A percentile compares a stretch with the other conserved stretches of the same genome.
Conservation (phyloP, 768 basidiomycete species). For the Pisolithus marmoratus region DNA sequence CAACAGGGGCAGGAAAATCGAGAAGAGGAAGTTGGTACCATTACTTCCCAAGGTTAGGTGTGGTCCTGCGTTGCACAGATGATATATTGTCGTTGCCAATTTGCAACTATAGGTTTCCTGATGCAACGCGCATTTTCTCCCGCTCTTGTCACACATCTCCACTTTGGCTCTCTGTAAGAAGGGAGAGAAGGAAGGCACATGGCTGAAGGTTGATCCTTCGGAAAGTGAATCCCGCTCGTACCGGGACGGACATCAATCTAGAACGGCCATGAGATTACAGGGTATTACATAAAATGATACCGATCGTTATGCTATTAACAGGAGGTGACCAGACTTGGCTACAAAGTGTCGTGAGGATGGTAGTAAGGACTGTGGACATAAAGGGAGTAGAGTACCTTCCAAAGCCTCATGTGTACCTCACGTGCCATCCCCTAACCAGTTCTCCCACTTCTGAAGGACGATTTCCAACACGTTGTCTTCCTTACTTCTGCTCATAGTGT, state of each 20-base stretch:
- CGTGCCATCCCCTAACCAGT: slow-evolving; percentile 18
- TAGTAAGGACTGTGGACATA: too few relatives aligned
- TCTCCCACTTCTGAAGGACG: slow-evolving; percentile 21
- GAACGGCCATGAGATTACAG: too few relatives aligned
- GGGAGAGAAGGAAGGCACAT: too few relatives aligned
- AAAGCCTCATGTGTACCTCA: background rate
- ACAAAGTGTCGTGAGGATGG: too few relatives aligned
- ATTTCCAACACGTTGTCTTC: slow-evolving; percentile 4
- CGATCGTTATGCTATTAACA: too few relatives aligned
- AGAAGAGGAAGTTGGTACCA: slow-evolving; percentile 12
- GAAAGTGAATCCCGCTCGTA: too few relatives aligned
- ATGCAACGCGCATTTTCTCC: background rate
- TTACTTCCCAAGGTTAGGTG: background rate
- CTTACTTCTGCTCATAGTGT: background rate
- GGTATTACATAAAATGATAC: too few relatives aligned
- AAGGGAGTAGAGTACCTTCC: too few relatives aligned
- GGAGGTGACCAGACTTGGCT: too few relatives aligned
- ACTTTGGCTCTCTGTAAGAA: background rate
- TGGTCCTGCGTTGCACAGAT: background rate
- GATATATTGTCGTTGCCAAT: background rate
- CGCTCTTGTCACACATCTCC: background rate
- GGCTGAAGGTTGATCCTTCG: too few relatives aligned
- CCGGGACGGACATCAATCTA: too few relatives aligned
- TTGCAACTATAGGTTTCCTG: background rate
- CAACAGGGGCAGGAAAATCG: slow-evolving; percentile 16